Evolutionary conservation across 2,329 filamentous ascomycete genomes (phyloP), one percentile per base, ranked within the genome.

Genomic region (Fusarium vanettenii): DNA sequence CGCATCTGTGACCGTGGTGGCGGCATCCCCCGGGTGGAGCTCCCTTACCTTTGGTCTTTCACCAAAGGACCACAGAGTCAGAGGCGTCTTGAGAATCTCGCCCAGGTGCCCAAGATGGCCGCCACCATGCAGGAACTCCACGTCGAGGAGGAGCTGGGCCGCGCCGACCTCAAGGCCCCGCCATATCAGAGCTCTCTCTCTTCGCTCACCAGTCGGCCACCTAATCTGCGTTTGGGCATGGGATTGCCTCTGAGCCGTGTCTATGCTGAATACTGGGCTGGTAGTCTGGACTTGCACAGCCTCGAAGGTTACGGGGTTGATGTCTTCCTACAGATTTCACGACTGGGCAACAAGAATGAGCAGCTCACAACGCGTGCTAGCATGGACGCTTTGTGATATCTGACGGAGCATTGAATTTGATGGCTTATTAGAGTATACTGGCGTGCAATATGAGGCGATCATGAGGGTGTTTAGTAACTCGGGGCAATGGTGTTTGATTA

Each of bases 211-310:
- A 93, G 92, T 67, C 89, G 97, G 39, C 94, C 95, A 20, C 96
- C 97, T 0, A 93, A 98, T 80, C 86, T 98, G 71, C 90, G 95
- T 13, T 88, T 99, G 2, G 97, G 97, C 5, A 97, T 99, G 89
- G 97, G 97, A 2, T 84, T 99, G 61, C 97, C 97, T 0, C 92
- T 99, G 85, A 98, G 95, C 79, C 91, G 95, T 71, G 94, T 98
- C 4, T 99, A 98, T 83, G 95, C 96, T 31, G 96, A 98, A 83
- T 98, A 98, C 83, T 99, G 97, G 97, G 97, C 97, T 4, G 97
- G 97, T 27, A 97, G 91, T 78, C 86, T 99, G 10, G 94, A 98
- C 79, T 84, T 98, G 68, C 96, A 98, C 81, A 98, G 94, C 79
- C 86, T 99, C 9, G 96, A 98, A 81, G 97, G 97, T 1, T 98